These are phyloP conservation scores for Theileria orientalis DNA, from an alignment of 169 alveolate species.

Conservation along the genomic window DNA sequence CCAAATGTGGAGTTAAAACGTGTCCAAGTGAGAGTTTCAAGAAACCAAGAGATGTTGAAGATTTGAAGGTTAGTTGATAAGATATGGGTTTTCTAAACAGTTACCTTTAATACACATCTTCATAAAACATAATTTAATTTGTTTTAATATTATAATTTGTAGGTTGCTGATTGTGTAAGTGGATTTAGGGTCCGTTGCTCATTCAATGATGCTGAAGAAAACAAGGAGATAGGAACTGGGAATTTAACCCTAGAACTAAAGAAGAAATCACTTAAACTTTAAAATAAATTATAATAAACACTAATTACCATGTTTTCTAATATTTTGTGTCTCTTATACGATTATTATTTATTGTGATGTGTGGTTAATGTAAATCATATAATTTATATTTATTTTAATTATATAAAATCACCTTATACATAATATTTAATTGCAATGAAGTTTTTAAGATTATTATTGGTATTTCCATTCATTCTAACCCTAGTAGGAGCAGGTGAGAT, in stretches of 20 bases:
- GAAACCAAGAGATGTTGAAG: slow-evolving; percentile 32
- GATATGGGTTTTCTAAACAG: too few species aligned
- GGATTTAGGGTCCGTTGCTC: slow-evolving; percentile 56
- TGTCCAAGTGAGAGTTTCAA: slow-evolving; percentile 52
- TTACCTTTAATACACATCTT: too few species aligned
- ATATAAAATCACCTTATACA: neutral
- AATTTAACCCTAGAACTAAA: slow-evolving; percentile 57
- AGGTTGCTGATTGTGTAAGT: slow-evolving; percentile 65
- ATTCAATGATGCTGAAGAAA: slow-evolving; percentile 19
- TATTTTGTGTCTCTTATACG: neutral
- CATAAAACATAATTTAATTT: too few species aligned
- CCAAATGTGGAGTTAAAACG: slow-evolving; percentile 49
- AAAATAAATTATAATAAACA: neutral
- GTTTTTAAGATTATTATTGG: neutral
- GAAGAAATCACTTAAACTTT: slow-evolving; percentile 7
- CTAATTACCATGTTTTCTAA: neutral
- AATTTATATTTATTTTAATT: neutral
- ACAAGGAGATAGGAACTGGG: slow-evolving; percentile 29
- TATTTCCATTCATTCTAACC: neutral
- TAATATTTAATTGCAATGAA: neutral
- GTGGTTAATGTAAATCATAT: neutral
- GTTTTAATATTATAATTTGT: neutral
- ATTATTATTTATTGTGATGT: neutral
- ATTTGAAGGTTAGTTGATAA: slow-evolving; percentile 48
- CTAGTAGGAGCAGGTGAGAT: neutral